phyloP scores from a whole-genome alignment of 345 rosid genomes.

The Mercurialis annua region DNA sequence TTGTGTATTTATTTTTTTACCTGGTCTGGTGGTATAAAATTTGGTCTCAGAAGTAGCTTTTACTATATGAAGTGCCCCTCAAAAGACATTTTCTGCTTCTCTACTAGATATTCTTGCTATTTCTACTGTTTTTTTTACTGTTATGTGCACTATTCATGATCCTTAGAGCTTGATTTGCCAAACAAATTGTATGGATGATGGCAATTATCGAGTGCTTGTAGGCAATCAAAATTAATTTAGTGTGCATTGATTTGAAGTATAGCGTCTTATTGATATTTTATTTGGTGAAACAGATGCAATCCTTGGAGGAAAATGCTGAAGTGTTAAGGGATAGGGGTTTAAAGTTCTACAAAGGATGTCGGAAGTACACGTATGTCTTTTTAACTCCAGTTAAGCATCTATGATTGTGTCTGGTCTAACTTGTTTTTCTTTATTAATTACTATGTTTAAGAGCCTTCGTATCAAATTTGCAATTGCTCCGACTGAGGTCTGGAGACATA shows the following conservation, averaged over 20 bases:
- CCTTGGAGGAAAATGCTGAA: conserved; percentile 88
- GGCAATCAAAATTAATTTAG: neutral
- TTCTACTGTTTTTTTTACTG: neutral
- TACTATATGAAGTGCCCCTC: neutral
- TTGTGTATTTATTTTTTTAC: neutral
- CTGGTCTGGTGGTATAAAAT: neutral
- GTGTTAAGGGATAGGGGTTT: conserved; percentile 82
- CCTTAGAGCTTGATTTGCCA: neutral
- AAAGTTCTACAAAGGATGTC: conserved; percentile 91
- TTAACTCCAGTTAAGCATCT: neutral
- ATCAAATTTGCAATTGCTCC: neutral
- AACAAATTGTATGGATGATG: neutral
- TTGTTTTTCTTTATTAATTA: neutral
- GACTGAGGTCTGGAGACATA: neutral
- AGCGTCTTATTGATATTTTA: neutral
- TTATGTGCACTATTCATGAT: neutral
- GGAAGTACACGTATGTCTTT: conserved; percentile 86
- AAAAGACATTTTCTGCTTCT: neutral
- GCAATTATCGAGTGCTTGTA: neutral
- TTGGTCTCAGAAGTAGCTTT: neutral
- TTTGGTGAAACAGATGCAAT: conserved; percentile 67
- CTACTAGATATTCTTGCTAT: neutral
- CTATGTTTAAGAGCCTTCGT: neutral
- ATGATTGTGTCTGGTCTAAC: neutral
- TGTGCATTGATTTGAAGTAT: neutral